A percentile compares a stretch with the other conserved stretches of the same genome.
phyloP scores from a whole-genome alignment of 192 early-diverging fungal species.

The Umbelopsis sp. region DNA sequence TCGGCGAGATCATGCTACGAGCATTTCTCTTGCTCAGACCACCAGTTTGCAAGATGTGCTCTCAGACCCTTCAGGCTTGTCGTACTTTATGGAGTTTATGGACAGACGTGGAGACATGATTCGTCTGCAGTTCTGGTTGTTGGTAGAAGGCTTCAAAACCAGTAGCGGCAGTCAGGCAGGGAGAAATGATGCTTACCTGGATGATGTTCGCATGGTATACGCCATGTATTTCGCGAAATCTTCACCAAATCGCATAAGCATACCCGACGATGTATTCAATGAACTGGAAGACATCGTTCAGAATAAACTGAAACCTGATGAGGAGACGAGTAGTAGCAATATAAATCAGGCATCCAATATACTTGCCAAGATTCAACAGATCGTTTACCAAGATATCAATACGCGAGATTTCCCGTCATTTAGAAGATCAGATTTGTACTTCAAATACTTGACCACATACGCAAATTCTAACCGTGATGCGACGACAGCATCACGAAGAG shows the following conservation, averaged over 20 bases:
- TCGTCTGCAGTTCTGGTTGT: slow-evolving; percentile 75
- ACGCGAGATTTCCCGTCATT: slow-evolving; percentile 62
- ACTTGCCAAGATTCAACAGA: slow-evolving; percentile 55
- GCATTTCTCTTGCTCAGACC: slow-evolving; percentile 7
- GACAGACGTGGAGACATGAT: slow-evolving; percentile 66
- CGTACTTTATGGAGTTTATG: slow-evolving; percentile 83
- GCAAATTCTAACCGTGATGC: slow-evolving; percentile 41
- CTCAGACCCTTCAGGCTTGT: slow-evolving; percentile 63
- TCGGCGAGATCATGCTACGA: neutral
- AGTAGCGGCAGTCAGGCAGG: slow-evolving; percentile 18
- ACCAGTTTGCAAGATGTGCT: slow-evolving; percentile 53
- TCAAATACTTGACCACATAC: slow-evolving; percentile 61
- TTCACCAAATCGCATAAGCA: slow-evolving; percentile 40
- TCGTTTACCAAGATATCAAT: slow-evolving; percentile 69
- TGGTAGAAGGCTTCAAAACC: slow-evolving; percentile 65
- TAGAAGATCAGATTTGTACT: slow-evolving; percentile 62
- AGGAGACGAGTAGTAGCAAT: neutral
- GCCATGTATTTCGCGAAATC: slow-evolving; percentile 53
- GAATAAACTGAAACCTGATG: neutral
- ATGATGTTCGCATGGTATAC: slow-evolving; percentile 55
- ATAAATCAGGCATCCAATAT: slow-evolving; percentile 27
- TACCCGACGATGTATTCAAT: slow-evolving; percentile 38
- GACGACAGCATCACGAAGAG: neutral
- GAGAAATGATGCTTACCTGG: slow-evolving; percentile 42
- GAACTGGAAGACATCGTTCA: slow-evolving; percentile 41